These are phyloP conservation scores for Tuber umbilicatum DNA, from an alignment of 495 filamentous ascomycete genomes.

Conservation along the genomic window DNA sequence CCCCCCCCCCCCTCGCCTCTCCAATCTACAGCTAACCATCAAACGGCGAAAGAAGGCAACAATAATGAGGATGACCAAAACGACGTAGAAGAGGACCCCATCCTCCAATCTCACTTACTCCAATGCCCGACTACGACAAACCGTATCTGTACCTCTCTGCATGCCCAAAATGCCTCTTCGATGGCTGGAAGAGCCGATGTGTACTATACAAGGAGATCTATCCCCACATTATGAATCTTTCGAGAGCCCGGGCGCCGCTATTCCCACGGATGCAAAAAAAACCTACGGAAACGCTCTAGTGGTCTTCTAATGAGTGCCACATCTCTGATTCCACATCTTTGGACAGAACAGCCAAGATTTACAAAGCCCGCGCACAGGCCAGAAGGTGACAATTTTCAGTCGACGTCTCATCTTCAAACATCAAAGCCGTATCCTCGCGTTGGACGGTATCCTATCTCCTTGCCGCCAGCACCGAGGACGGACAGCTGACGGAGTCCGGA, in stretches of 20 bases:
- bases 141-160: slow-evolving; percentile 61
- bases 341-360: slow-evolving; percentile 86
- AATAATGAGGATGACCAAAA: too few relatives aligned
- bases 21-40: neutral
- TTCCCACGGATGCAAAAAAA: slow-evolving; percentile 73
- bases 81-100: neutral
- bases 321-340: slow-evolving; percentile 86
- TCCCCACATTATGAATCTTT: slow-evolving; percentile 77
- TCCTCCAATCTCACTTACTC: neutral
- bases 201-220: slow-evolving; percentile 81
- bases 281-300: slow-evolving; percentile 92
- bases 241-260: slow-evolving; percentile 69
- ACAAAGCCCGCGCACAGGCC: slow-evolving; percentile 84
- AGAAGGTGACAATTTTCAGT: slow-evolving; percentile 75
- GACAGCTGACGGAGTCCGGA: slow-evolving; percentile 90
- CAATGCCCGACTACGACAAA: slow-evolving; percentile 65
- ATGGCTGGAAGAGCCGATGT: slow-evolving; percentile 82
- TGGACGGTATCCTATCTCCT: slow-evolving; percentile 74
- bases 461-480: slow-evolving; percentile 81
- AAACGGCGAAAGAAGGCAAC: neutral
- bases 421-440: slow-evolving; percentile 92
- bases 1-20: neutral
- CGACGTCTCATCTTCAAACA: slow-evolving; percentile 70
- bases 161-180: slow-evolving; percentile 66
- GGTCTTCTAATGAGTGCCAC: slow-evolving; percentile 80